Evolutionary conservation across 352 stramenopile species (phyloP).

Genomic region (Phytophthora foliorum): DNA sequence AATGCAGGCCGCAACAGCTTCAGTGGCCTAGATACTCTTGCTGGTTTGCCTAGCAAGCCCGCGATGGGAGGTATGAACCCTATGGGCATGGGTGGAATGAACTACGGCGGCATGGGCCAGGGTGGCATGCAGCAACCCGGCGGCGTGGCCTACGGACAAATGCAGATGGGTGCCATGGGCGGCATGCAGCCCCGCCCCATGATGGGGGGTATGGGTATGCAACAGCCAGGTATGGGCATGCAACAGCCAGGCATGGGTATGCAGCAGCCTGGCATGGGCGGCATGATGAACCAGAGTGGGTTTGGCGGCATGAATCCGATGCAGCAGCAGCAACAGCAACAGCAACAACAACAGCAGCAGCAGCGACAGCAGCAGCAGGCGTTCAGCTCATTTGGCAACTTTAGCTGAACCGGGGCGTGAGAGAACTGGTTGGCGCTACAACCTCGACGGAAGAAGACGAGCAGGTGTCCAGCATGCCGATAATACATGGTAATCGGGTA

Average conservation of each 20-base stretch:
- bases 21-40: constrained; percentile 83
- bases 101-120: constrained; percentile 45
- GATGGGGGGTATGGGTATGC: constrained; percentile 40
- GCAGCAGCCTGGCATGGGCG: constrained; percentile 56
- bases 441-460: constrained; percentile 18
- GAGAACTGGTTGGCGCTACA: constrained; percentile 16
- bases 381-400: constrained; percentile 68
- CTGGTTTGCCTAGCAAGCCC: constrained; percentile 79
- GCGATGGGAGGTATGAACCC: constrained; percentile 68
- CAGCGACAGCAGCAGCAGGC: constrained; percentile 69
- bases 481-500: constrained; percentile 33
- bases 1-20: constrained; percentile 75
- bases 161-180: constrained; percentile 52
- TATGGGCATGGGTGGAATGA: constrained; percentile 67
- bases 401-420: constrained; percentile 32
- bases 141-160: constrained; percentile 43
- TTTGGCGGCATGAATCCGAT: constrained; percentile 57
- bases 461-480: constrained; percentile 21
- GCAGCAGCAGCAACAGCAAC: constrained; percentile 56
- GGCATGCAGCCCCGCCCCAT: constrained; percentile 23
- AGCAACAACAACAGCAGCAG: constrained; percentile 65
- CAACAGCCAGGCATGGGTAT: constrained; percentile 50
- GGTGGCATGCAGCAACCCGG: constrained; percentile 41
- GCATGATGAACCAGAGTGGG: constrained; percentile 72
- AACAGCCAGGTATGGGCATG: constrained; percentile 44